These are phyloP conservation scores for Balakata baccata DNA, from an alignment of 345 rosid genomes.

Conservation along the genomic window DNA sequence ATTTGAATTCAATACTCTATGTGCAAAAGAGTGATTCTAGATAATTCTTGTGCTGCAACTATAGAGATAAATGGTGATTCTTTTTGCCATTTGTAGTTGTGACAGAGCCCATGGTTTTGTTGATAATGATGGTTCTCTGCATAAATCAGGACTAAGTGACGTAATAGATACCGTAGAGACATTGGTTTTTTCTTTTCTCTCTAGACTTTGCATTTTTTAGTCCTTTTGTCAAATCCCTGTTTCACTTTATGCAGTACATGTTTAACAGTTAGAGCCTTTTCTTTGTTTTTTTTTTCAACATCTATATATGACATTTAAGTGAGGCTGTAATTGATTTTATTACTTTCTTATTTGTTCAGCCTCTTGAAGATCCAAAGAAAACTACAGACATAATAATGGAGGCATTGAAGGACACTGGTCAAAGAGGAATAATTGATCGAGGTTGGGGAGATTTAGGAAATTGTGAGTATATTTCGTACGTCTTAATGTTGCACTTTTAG, in stretches of 20 bases:
- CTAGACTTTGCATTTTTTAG: neutral
- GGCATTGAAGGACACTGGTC: constrained; percentile 75
- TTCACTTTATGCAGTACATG: neutral
- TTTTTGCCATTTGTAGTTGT: neutral
- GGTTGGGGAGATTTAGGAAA: constrained; percentile 98
- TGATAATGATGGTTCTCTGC: neutral
- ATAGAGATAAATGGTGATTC: neutral
- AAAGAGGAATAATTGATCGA: constrained; percentile 88
- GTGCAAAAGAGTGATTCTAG: too few relatives aligned
- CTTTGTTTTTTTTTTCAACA: neutral
- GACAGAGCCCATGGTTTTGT: neutral
- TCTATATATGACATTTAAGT: constrained; percentile 1
- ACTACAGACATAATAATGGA: constrained; percentile 73
- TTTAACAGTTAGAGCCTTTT: neutral
- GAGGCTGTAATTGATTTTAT: constrained; percentile 8
- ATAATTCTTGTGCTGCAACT: neutral
- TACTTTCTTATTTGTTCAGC: constrained; percentile 48
- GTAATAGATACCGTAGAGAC: neutral
- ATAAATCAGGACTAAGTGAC: neutral
- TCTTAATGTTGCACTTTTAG: constrained; percentile 1
- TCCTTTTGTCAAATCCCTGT: neutral
- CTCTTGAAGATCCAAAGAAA: constrained; percentile 82
- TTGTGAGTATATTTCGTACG: constrained; percentile 44
- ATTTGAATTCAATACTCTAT: neutral
- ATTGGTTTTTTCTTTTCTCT: too few relatives aligned